Conservation (phyloP, 305 asterid species). For the Fraxinus paxiana region DNA sequence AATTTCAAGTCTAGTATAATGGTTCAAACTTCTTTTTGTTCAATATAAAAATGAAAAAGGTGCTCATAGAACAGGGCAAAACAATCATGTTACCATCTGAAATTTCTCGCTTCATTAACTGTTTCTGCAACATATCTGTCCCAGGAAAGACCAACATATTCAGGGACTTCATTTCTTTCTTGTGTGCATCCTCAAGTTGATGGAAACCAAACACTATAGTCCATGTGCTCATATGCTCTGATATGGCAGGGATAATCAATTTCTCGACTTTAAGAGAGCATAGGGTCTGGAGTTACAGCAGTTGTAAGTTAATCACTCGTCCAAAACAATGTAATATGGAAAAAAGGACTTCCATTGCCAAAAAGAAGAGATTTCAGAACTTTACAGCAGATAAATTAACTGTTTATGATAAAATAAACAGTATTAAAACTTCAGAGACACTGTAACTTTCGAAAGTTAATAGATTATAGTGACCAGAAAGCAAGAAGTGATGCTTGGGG, state of each 20-base stretch:
- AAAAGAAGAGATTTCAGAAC: background rate
- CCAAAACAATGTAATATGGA: background rate
- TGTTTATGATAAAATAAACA: constrained; percentile 4
- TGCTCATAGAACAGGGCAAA: background rate
- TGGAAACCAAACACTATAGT: constrained; percentile 70
- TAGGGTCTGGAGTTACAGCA: constrained; percentile 55
- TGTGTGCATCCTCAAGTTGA: constrained; percentile 49
- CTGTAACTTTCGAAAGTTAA: constrained; percentile 14
- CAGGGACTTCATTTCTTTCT: constrained; percentile 42
- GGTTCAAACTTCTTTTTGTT: background rate
- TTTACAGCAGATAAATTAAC: background rate
- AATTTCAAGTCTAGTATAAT: background rate
- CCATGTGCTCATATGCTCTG: constrained; percentile 90
- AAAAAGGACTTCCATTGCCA: background rate
- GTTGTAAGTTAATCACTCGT: constrained; percentile 13
- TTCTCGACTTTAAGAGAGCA: constrained; percentile 60
- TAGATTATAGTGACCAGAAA: constrained; percentile 11
- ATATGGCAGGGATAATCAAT: constrained; percentile 84
- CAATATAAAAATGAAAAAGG: background rate
- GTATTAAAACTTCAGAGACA: background rate
- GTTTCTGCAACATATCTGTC: constrained; percentile 52
- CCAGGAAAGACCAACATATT: constrained; percentile 59
- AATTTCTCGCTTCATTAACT: constrained; percentile 27
- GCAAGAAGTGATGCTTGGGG: background rate
- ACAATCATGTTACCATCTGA: constrained; percentile 27